Evolutionary conservation across 164 flowering plant species (phyloP).

Genomic region (Sextonia rubra): DNA sequence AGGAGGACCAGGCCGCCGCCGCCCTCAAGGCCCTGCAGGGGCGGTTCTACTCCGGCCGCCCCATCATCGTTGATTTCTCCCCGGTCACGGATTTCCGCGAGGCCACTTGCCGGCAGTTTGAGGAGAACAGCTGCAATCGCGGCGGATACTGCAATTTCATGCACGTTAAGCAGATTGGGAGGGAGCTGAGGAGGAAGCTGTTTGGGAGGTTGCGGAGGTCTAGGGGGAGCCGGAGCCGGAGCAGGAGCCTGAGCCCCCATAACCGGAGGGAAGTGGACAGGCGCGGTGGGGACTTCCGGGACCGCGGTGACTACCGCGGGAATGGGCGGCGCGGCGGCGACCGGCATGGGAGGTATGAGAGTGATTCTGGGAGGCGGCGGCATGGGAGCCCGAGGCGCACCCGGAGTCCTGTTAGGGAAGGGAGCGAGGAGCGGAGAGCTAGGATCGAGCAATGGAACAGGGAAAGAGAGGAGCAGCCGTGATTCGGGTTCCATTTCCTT

Average conservation of each 20-base stretch:
- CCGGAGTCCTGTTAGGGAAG: slow-evolving; percentile 56
- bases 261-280: slow-evolving; percentile 31
- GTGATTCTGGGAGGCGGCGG: slow-evolving; percentile 25
- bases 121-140: slow-evolving; percentile 71
- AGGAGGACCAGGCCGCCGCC: slow-evolving; percentile 82
- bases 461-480: slow-evolving; percentile 49
- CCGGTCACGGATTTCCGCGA: slow-evolving; percentile 77
- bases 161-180: slow-evolving; percentile 63
- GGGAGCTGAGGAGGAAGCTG: slow-evolving; percentile 58
- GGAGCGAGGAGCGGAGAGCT: slow-evolving; percentile 76
- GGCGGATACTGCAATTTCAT: slow-evolving; percentile 79
- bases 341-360: slow-evolving; percentile 31
- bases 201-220: slow-evolving; percentile 43
- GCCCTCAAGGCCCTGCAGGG: slow-evolving; percentile 61
- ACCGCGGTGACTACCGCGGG: slow-evolving; percentile 25
- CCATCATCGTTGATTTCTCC: slow-evolving; percentile 70
- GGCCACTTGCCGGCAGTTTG: slow-evolving; percentile 72
- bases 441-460: slow-evolving; percentile 81
- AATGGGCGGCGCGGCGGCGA: slow-evolving; percentile 33
- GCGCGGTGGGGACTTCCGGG: slow-evolving; percentile 24
- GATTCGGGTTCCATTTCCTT: slow-evolving; percentile 6
- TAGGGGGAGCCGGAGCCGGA: slow-evolving; percentile 39
- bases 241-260: slow-evolving; percentile 47
- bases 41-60: slow-evolving; percentile 77
- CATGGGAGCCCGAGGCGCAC: slow-evolving; percentile 32